These are phyloP conservation scores for Schizosaccharomyces osmophilus DNA, from an alignment of 805 yeast genomes.

Conservation along the genomic window DNA sequence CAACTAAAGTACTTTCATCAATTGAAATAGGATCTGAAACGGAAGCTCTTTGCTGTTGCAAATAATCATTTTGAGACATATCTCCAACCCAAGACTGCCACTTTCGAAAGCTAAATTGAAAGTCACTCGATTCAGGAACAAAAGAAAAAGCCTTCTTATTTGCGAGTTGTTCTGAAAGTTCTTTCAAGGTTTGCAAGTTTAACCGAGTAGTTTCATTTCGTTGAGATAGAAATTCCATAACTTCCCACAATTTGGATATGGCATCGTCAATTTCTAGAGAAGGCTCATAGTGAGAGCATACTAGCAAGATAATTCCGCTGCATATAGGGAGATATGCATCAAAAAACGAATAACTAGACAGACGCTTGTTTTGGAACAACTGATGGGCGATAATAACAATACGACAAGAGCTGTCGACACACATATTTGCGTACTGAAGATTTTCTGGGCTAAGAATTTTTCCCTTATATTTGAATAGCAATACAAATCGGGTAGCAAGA, in stretches of 20 bases:
- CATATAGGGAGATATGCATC: background rate
- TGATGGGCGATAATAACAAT: background rate
- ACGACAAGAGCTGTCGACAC: background rate
- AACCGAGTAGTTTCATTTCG: background rate
- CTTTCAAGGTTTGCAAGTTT: background rate
- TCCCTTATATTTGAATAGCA: background rate
- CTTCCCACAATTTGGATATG: background rate
- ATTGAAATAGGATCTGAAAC: too few relatives aligned
- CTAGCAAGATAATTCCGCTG: background rate
- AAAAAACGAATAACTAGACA: background rate
- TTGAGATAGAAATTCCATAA: background rate
- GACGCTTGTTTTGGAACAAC: background rate
- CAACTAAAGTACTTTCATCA: too few relatives aligned
- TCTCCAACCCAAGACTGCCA: slow-evolving; percentile 1
- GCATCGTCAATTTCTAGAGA: background rate
- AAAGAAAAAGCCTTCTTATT: background rate
- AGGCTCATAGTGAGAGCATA: background rate
- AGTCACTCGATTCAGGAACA: background rate
- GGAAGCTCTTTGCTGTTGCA: too few relatives aligned
- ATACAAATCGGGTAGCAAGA: background rate
- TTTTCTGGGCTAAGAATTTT: background rate
- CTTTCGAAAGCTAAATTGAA: background rate
- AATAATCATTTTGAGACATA: background rate
- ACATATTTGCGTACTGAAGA: background rate
- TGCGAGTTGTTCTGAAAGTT: background rate